Base-by-base conservation (phyloP, 2,329 filamentous ascomycete genomes). In the Diplocarpon rosae region DNA sequence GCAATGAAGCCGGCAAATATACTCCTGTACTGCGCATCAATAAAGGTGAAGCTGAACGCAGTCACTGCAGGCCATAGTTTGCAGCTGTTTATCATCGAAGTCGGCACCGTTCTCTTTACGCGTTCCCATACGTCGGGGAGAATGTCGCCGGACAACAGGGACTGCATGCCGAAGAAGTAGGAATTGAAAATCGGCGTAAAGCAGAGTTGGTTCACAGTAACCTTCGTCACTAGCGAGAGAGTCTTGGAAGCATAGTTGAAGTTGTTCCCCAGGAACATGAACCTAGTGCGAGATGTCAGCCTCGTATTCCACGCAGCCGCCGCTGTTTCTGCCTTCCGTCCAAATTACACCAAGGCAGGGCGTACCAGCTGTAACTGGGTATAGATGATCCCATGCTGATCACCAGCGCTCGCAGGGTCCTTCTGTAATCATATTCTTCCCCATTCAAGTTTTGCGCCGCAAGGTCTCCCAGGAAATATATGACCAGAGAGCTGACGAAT, bases 11-110 rank as follows among this genome's bases (percentile, higher is more conserved):
- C 86, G 0, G 83, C 78, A 55, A 95, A 92, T 13, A 94, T 73
- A 55, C 79, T 85, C 40, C 89, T 71, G 63, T 86, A 90, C 59
- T 90, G 79, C 38, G 87, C 69, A 20, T 80, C 77, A 4, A 95
- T 69, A 57, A 86, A 92, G n/a, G 83, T 78, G 59, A 95, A 93
- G 62, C 74, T 89, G 60, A 95, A 81, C 0, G 87, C 87, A 12
- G 83, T 93, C 13, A 94, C 83, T 0, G 78, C 78, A 0, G 89
- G 90, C 89, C 89, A 95, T 17, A 95, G 64, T 66, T 93, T 94
- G 62, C 80, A 79, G 48, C 81, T 85, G 62, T 92, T 95, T 59
- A 78, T 62, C 59, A 85, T 77, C 59, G 81, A 88, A 17, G 73
- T 71, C 0, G 88, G 87, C 0, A 95, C 82, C 0, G 88, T 89